These are phyloP conservation scores for Pichia sp. DNA, from an alignment of 1,139 yeast genomes.

Conservation along the genomic window DNA sequence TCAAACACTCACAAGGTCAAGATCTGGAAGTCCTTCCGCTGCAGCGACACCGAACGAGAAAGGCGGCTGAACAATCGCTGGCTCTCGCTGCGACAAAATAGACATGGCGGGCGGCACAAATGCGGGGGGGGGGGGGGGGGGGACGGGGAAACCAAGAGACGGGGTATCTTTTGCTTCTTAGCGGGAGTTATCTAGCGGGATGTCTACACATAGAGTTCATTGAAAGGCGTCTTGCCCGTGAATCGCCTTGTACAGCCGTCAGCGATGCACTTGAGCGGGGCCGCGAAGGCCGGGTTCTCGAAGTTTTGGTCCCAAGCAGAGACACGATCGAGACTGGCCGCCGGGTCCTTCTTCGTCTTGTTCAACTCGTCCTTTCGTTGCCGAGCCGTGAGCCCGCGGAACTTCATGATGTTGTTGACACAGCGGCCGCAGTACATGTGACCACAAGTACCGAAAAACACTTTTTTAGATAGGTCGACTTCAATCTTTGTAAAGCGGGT, in stretches of 20 bases:
- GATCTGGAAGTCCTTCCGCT: too few relatives aligned
- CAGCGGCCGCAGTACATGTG: slow-evolving; percentile 88
- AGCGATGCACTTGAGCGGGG: slow-evolving; percentile 48
- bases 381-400: slow-evolving; percentile 10
- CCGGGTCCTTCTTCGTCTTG: slow-evolving; percentile 16
- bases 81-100: too few relatives aligned
- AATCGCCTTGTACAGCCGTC: slow-evolving; percentile 35
- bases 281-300: slow-evolving; percentile 43
- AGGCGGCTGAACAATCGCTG: too few relatives aligned
- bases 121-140: too few relatives aligned
- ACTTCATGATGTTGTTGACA: slow-evolving; percentile 50
- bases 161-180: too few relatives aligned
- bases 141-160: too few relatives aligned
- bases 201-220: slow-evolving; percentile 25
- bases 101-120: too few relatives aligned
- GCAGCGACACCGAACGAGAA: too few relatives aligned
- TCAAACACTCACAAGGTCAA: too few relatives aligned
- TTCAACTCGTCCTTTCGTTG: slow-evolving; percentile 11
- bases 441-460: slow-evolving; percentile 71
- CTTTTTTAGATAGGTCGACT: slow-evolving; percentile 57
- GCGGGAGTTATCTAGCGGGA: too few relatives aligned
- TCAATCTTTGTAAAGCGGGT: slow-evolving; percentile 49
- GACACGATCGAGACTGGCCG: not conserved
- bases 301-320: slow-evolving; percentile 31
- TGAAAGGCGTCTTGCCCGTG: slow-evolving; percentile 25